Evolutionary conservation across 2,329 filamentous ascomycete genomes (phyloP).

Genomic region (Colletotrichum costaricense): DNA sequence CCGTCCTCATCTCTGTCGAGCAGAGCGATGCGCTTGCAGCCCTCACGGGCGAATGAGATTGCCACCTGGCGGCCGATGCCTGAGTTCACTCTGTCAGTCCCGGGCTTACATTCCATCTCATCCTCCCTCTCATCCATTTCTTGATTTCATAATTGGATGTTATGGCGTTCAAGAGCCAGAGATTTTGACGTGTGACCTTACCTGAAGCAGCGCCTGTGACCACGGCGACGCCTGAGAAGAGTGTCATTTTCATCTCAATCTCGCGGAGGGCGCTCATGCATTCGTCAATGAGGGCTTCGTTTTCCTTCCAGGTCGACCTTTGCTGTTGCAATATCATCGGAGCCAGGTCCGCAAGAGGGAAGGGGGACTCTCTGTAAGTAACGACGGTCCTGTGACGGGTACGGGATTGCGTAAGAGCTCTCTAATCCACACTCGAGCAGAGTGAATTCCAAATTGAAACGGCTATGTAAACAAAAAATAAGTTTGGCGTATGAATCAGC

Average conservation of each 20-base stretch:
- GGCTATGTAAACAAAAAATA: neutral
- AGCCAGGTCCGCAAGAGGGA: neutral
- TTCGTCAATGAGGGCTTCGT: slow-evolving; percentile 12
- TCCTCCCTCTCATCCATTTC: too few species aligned
- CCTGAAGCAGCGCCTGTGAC: slow-evolving; percentile 47
- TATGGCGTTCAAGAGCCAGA: neutral
- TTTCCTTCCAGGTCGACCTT: neutral
- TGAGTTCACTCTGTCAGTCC: neutral
- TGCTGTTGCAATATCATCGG: slow-evolving; percentile 1
- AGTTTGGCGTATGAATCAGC: neutral
- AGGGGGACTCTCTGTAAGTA: neutral
- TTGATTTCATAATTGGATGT: neutral
- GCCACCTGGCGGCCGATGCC: slow-evolving; percentile 54
- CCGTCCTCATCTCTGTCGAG: slow-evolving; percentile 49
- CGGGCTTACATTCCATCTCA: too few species aligned
- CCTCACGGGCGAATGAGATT: slow-evolving; percentile 55
- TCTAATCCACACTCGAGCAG: neutral
- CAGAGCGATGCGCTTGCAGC: slow-evolving; percentile 54
- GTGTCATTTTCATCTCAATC: slow-evolving; percentile 34
- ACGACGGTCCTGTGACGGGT: slow-evolving; percentile 11
- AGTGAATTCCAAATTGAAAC: neutral
- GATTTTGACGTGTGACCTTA: slow-evolving; percentile 29
- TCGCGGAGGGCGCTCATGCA: neutral
- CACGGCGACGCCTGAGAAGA: slow-evolving; percentile 46
- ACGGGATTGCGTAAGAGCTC: neutral